Evolutionary conservation across 768 basidiomycete species (phyloP), one percentile per base, ranked within the genome.

Genomic region (Amanita inopinata): DNA sequence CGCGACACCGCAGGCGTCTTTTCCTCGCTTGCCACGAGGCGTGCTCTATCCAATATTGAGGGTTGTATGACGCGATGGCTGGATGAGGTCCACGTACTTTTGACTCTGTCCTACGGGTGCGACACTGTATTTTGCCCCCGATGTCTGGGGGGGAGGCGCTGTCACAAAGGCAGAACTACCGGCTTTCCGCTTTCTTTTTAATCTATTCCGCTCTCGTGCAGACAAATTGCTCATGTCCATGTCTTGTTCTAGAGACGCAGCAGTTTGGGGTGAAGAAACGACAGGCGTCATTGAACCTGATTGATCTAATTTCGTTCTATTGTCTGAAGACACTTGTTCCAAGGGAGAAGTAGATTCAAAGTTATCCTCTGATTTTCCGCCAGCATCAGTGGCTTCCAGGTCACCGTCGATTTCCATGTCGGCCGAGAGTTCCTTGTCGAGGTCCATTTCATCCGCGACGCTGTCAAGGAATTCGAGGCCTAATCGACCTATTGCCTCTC

Each of bases 141-240:
- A 51, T 35, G 61, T 55, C 51, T 80, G 75, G 18, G 78, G 69
- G 1, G 83, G 81, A 3, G 79, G 80, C 1, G 83, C 76, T 9
- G 80, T 71, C 11, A 91, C 88, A 51, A 89, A 89, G 1, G 84
- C 86, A 23, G 80, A 66, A 54, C 83, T 87, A 3, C 89, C 92
- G 3, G 74, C 72, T 54, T 93, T 96, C 43, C 93, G 83, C 57
- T 98, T 98, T 20, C 96, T 75, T 60, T 99, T 99, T 23, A 98
- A 66, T 35, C 93, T 77, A 57, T 96, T 96, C 23, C 86, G 78
- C 61, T 98, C 94, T 41, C 96, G 79, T 8, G 91, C 90, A 23
- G 92, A 96, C 33, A 98, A 65, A 4, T 73, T 74, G 32, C 55
- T 64, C 3, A 67, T 47, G 48, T 81, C 78, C 9, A 63, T 48